These are phyloP conservation scores for Lachnellula cervina DNA, from an alignment of 2,329 filamentous ascomycete genomes.

Conservation along the genomic window DNA sequence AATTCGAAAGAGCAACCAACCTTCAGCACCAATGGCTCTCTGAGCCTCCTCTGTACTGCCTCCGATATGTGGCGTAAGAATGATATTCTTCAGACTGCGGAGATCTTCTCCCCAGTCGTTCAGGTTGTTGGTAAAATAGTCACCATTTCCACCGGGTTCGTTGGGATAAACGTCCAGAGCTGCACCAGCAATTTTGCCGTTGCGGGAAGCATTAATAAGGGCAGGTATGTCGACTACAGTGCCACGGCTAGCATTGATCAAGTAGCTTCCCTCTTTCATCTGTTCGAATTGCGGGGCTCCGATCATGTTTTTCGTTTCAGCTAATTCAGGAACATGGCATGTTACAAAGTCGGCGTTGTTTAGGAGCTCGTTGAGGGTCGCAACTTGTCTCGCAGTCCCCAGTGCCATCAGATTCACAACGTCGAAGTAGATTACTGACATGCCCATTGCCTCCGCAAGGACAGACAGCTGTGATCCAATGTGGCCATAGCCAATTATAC, in stretches of 20 bases:
- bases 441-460: slow-evolving; percentile 93
- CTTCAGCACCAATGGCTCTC: slow-evolving; percentile 88
- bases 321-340: slow-evolving; percentile 86
- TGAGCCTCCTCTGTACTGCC: slow-evolving; percentile 98
- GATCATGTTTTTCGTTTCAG: slow-evolving; percentile 92
- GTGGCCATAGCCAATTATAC: slow-evolving; percentile 94
- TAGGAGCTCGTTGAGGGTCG: slow-evolving; percentile 71
- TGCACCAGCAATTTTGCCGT: slow-evolving; percentile 83
- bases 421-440: slow-evolving; percentile 97
- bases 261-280: slow-evolving; percentile 90
- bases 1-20: slow-evolving; percentile 31
- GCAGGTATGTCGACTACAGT: slow-evolving; percentile 92
- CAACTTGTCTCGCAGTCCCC: slow-evolving; percentile 80
- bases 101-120: slow-evolving; percentile 85
- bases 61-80: slow-evolving; percentile 94
- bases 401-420: slow-evolving; percentile 90
- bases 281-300: slow-evolving; percentile 69
- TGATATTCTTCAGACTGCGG: slow-evolving; percentile 80
- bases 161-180: slow-evolving; percentile 96
- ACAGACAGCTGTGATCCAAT: slow-evolving; percentile 96
- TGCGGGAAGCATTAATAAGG: slow-evolving; percentile 79
- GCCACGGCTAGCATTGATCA: slow-evolving; percentile 94
- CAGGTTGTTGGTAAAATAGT: slow-evolving; percentile 83
- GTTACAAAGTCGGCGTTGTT: slow-evolving; percentile 85
- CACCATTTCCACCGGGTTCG: slow-evolving; percentile 89